These are phyloP conservation scores for Paramyrothecium roridum DNA, from an alignment of 2,329 filamentous ascomycete species.

Conservation along the genomic window DNA sequence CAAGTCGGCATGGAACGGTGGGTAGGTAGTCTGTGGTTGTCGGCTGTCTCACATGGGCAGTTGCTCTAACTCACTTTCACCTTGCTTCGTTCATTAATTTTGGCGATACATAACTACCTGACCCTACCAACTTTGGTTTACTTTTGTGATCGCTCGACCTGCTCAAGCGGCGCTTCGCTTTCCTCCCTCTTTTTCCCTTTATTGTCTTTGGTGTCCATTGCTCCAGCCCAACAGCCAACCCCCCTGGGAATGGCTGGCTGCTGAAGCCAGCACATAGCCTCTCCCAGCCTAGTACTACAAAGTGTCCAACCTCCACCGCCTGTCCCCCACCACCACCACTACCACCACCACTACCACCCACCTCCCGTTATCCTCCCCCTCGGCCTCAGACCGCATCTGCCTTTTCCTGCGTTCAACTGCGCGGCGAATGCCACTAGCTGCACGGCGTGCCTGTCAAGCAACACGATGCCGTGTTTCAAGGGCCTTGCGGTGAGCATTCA, in stretches of 20 bases:
- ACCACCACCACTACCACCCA: not conserved
- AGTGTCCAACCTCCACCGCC: slow-evolving; percentile 5
- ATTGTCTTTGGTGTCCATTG: not conserved
- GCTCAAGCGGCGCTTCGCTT: not conserved
- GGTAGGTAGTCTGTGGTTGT: not conserved
- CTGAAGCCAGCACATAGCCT: slow-evolving; percentile 8
- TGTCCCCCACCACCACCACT: not conserved
- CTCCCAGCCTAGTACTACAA: not conserved
- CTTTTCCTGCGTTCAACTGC: not conserved
- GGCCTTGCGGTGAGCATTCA: slow-evolving; percentile 98
- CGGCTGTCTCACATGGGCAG: not conserved
- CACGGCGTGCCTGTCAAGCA: slow-evolving; percentile 3
- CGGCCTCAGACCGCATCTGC: not conserved
- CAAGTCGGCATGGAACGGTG: not conserved
- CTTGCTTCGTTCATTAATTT: not conserved
- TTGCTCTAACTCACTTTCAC: not conserved
- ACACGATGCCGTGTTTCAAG: slow-evolving; percentile 90
- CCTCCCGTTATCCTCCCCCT: not conserved
- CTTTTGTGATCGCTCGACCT: not conserved
- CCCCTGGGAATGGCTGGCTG: slow-evolving; percentile 15
- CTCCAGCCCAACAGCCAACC: not conserved
- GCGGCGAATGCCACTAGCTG: not conserved
- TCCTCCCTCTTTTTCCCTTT: not conserved
- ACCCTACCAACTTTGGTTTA: no score
- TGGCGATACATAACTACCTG: no score